These are phyloP conservation scores for Musa balbisiana DNA, from an alignment of 202 grass and related monocot genomes.

Conservation along the genomic window DNA sequence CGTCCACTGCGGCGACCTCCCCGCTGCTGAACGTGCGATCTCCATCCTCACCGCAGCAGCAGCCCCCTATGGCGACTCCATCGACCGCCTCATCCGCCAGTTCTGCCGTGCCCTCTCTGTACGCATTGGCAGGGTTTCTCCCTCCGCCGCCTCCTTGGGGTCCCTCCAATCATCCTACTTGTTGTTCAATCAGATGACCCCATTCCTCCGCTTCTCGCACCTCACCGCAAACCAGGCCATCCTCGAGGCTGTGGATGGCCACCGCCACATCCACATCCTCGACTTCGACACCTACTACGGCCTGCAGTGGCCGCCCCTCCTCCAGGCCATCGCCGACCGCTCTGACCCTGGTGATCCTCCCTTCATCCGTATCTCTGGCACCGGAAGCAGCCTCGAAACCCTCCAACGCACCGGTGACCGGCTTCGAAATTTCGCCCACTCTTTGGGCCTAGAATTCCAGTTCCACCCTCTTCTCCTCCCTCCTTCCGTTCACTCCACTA, in stretches of 20 bases:
- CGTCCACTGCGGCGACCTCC: constrained; percentile 40
- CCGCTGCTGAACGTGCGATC: constrained; percentile 32
- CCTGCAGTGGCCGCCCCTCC: constrained; percentile 81
- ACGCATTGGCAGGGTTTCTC: background rate
- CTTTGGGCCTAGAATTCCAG: constrained; percentile 63
- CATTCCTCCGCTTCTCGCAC: constrained; percentile 83
- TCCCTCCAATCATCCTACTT: constrained; percentile 36
- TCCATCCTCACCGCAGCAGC: constrained; percentile 42
- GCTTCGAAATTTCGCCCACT: constrained; percentile 62
- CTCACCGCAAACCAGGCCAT: constrained; percentile 94
- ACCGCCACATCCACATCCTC: constrained; percentile 70
- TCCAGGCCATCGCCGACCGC: constrained; percentile 65
- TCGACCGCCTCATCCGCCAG: constrained; percentile 35
- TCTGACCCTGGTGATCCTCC: constrained; percentile 36
- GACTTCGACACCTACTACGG: constrained; percentile 78
- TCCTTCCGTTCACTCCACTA: background rate
- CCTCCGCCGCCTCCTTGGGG: constrained; percentile 7
- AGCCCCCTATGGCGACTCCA: constrained; percentile 45
- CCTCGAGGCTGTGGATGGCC: constrained; percentile 53
- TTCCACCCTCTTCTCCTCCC: constrained; percentile 61
- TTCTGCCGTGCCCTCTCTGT: too few relatives aligned
- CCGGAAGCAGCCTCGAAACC: constrained; percentile 49
- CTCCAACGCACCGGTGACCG: constrained; percentile 65
- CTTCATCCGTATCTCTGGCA: constrained; percentile 70
- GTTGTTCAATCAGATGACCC: constrained; percentile 90